Conservation (phyloP, 2,329 filamentous ascomycete species). For the Exserohilum turcica region DNA sequence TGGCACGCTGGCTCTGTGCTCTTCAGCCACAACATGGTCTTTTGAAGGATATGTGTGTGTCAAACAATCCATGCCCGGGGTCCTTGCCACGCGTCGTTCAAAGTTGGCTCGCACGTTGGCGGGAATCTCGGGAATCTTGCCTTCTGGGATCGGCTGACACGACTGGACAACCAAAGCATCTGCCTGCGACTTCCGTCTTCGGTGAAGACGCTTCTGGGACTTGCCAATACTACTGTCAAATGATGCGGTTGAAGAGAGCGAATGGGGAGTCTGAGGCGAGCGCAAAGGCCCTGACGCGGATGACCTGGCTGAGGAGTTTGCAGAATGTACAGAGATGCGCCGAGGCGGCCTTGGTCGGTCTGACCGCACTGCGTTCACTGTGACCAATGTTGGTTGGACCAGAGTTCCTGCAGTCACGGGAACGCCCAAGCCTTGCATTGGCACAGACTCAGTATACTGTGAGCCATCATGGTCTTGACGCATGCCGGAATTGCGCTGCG, state of each 20-base stretch:
- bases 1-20: constrained; percentile 9
- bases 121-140: constrained; percentile 42
- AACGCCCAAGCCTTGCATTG: not conserved
- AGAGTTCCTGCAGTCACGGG: not conserved
- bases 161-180: constrained; percentile 40
- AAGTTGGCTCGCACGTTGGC: constrained; percentile 44
- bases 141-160: constrained; percentile 36
- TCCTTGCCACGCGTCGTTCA: constrained; percentile 40
- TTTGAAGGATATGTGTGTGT: constrained; percentile 43
- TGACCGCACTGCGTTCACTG: constrained; percentile 4
- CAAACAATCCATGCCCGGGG: constrained; percentile 46
- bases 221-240: constrained; percentile 26
- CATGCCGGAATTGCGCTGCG: constrained; percentile 4
- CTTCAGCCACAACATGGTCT: constrained; percentile 27
- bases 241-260: constrained; percentile 26
- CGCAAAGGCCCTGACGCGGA: constrained; percentile 15
- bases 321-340: constrained; percentile 16
- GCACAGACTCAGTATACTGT: not conserved
- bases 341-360: constrained; percentile 13
- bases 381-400: constrained; percentile 1
- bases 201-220: constrained; percentile 38
- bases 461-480: not conserved
- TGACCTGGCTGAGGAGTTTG: constrained; percentile 11
- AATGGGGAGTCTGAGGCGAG: constrained; percentile 30
- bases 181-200: constrained; percentile 34